These are phyloP conservation scores for Pseudogymnoascus sp. DNA, from an alignment of 2,329 filamentous ascomycete species.

Conservation along the genomic window DNA sequence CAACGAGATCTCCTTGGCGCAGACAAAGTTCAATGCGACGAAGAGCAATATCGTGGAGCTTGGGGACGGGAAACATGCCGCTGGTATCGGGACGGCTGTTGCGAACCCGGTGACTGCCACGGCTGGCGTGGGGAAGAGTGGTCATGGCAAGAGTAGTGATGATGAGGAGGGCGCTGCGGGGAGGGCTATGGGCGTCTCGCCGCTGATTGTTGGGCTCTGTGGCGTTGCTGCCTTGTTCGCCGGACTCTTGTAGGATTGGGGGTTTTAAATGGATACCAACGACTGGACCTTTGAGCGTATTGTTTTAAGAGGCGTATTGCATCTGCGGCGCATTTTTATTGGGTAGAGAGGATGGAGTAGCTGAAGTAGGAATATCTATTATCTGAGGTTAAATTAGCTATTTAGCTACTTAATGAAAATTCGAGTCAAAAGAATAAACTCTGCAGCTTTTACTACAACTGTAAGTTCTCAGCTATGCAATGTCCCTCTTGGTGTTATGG, in stretches of 20 bases:
- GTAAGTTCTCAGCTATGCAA: no score
- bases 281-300: not conserved
- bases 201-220: not conserved
- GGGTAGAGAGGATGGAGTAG: not conserved
- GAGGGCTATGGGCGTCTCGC: not conserved
- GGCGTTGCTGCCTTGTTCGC: not conserved
- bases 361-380: not conserved
- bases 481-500: no score
- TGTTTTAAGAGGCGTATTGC: not conserved
- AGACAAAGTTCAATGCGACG: slow-evolving; percentile 54
- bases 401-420: no score
- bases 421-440: no score
- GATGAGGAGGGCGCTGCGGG: not conserved
- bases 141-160: not conserved
- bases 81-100: slow-evolving; percentile 48
- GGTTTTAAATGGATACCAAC: not conserved
- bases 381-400: no score
- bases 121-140: slow-evolving; percentile 25
- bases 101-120: slow-evolving; percentile 42
- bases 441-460: no score
- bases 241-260: not conserved
- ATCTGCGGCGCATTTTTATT: not conserved
- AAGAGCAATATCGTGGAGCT: slow-evolving; percentile 47
- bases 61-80: slow-evolving; percentile 35
- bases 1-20: slow-evolving; percentile 62